Base-by-base conservation (phyloP, 2,329 filamentous ascomycete genomes). In the Fusarium camptoceras region DNA sequence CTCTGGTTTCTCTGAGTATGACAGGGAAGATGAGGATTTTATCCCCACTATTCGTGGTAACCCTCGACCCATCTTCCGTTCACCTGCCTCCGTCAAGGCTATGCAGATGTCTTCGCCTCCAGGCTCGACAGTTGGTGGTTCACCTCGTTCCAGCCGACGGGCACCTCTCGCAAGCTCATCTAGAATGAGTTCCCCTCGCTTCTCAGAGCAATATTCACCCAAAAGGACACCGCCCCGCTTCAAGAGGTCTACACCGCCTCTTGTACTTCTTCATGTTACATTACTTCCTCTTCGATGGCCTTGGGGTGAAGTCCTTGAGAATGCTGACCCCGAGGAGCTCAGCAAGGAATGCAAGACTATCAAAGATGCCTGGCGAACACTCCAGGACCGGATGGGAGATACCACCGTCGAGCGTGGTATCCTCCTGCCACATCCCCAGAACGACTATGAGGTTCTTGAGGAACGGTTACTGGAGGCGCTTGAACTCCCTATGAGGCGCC, bases 381-480 rank as follows among this genome's bases (percentile, higher is more conserved):
- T 95, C 4, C 88, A 90, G 69, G 89, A 92, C 55, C 90, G 91
- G 62, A 83, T 93, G 6, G 89, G 88, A 3, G 91, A 94, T 53
- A 93, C 91, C 0, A 88, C 94, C 14, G 85, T 92, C 68, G 87
- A 92, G 75, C 86, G 93, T 24, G 93, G 92, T 4, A 85, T 96
- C 34, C 82, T 96, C 44, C 85, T 96, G 10, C 88, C 92, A 3
- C 93, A 96, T 76, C 93, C 93, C 2, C 88, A 92, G 71, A 91
- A 91, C 59, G 92, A 94, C 77, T 95, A 92, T 74, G 92, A 94
- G 78, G 81, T 93, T 59, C 85, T 96, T 0, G 92, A 95, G 79
- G 92, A 94, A 80, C 85, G 92, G 28, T 83, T 95, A 34, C 82
- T 94, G 5, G 92, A 94, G 78, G 89, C 91, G 3, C 80, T 94